Evolutionary conservation across 225 moss, liverwort and hornwort genomes (phyloP).

Genomic region (Pleurozium schreberi): DNA sequence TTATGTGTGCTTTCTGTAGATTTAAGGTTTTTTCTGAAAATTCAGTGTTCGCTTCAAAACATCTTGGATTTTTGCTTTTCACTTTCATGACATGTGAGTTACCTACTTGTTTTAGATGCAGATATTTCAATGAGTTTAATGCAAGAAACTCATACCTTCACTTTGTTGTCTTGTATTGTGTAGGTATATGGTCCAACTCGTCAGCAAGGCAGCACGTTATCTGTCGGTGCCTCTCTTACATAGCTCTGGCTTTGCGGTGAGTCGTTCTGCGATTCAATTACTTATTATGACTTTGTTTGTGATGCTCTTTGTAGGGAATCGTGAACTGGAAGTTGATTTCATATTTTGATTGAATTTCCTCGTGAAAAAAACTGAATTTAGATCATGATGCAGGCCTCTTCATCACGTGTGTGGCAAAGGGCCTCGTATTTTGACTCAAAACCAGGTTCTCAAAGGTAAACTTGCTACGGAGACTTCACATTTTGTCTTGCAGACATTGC

Average conservation of each 20-base stretch:
- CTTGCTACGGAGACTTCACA: not conserved
- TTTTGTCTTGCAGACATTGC: not conserved
- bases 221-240: conserved; percentile 83
- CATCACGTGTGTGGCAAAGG: conserved; percentile 97
- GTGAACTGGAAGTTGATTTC: not conserved
- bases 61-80: not conserved
- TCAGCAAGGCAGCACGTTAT: conserved; percentile 78
- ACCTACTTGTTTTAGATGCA: not conserved
- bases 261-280: conserved; percentile 3
- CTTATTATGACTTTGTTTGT: not conserved
- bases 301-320: not conserved
- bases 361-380: not conserved
- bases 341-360: not conserved
- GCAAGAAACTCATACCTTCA: not conserved
- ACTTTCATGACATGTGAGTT: not conserved
- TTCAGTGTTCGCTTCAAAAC: not conserved
- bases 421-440: conserved; percentile 85
- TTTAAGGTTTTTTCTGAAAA: not conserved
- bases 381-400: conserved; percentile 58
- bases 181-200: conserved; percentile 90
- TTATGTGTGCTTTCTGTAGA: not conserved
- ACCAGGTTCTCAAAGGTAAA: conserved; percentile 80
- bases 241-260: conserved; percentile 94
- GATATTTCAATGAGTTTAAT: not conserved
- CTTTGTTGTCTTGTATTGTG: not conserved